Conservation (phyloP, 192 early-diverging fungal genomes). For the Backusella macrospora region DNA sequence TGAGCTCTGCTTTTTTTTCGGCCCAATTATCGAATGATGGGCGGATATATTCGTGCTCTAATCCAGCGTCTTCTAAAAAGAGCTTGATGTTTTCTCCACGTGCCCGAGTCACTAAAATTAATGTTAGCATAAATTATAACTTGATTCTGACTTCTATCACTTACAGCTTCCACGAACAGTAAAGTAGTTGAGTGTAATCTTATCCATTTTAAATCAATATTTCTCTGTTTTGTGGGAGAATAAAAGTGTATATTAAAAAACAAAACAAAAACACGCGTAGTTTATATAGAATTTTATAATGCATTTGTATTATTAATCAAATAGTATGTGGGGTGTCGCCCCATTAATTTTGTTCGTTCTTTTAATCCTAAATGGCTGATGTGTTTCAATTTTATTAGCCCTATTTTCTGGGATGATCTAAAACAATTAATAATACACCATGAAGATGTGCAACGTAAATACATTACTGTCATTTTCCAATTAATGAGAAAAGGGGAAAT, state of each 20-base stretch:
- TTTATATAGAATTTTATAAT: not conserved
- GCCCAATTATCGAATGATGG: not conserved
- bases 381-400: not conserved
- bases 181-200: not conserved
- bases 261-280: not conserved
- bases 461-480: too few species aligned
- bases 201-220: not conserved
- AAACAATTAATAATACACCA: too few species aligned
- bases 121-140: not conserved
- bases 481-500: too few species aligned
- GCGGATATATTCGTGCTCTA: constrained; percentile 13
- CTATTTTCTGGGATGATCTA: too few species aligned
- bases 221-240: not conserved
- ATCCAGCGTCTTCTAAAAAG: not conserved
- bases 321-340: not conserved
- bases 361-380: not conserved
- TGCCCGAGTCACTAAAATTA: constrained; percentile 4
- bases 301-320: constrained; percentile 2
- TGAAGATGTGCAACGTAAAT: too few species aligned
- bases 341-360: not conserved
- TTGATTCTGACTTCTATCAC: not conserved
- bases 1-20: not conserved
- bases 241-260: not conserved
- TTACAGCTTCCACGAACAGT: constrained; percentile 1
- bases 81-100: constrained; percentile 13